These are phyloP conservation scores for Aurantiochytrium sp. DNA, from an alignment of 108 stramenopile genomes.

Conservation along the genomic window DNA sequence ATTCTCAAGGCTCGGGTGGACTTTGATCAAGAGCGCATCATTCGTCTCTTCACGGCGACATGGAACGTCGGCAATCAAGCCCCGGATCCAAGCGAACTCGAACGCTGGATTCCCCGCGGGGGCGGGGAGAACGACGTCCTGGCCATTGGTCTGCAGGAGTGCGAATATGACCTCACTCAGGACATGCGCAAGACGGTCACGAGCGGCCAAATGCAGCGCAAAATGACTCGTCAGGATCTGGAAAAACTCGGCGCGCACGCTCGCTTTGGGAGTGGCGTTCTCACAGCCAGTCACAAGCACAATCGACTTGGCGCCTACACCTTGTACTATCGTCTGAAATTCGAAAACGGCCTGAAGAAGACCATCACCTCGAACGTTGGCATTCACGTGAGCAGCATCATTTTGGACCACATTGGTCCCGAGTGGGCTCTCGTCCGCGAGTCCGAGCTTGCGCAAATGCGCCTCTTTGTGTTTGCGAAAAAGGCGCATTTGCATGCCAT, in stretches of 20 bases:
- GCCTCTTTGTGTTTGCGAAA: not conserved
- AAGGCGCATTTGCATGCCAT: not conserved
- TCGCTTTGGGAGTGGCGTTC: not conserved
- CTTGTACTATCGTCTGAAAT: not conserved
- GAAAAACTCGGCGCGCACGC: not conserved
- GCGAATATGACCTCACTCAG: not conserved
- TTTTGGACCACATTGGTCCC: not conserved
- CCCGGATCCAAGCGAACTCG: not conserved
- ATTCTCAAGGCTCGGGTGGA: not conserved
- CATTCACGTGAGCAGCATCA: not conserved
- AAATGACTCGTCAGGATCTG: not conserved
- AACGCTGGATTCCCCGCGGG: not conserved
- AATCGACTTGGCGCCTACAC: not conserved
- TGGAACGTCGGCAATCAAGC: slow-evolving; percentile 2
- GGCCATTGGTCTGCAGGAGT: not conserved
- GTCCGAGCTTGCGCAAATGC: slow-evolving; percentile 16
- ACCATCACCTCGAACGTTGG: slow-evolving; percentile 12
- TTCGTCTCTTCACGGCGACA: not conserved
- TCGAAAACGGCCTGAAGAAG: slow-evolving; percentile 5
- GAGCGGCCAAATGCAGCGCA: not conserved
- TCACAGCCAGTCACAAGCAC: not conserved
- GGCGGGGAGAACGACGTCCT: not conserved
- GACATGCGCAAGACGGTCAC: not conserved
- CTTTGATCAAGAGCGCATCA: not conserved
- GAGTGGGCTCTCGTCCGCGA: not conserved